Conservation (phyloP, 345 rosid species). For the Cardamine occulta region DNA sequence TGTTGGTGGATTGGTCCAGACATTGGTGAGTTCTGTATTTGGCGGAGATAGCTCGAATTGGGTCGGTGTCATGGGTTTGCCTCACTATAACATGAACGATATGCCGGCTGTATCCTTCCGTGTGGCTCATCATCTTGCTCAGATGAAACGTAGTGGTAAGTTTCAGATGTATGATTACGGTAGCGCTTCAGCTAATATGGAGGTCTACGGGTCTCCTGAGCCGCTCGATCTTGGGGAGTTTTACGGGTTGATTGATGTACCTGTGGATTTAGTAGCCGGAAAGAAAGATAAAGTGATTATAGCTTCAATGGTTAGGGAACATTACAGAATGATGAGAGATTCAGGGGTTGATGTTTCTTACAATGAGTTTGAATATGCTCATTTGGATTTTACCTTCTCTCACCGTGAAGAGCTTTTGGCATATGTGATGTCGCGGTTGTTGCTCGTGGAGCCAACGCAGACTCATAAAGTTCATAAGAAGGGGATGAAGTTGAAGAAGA, state of each 20-base stretch:
- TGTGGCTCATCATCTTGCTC: slow-evolving; percentile 85
- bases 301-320: slow-evolving; percentile 77
- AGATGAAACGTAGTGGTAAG: slow-evolving; percentile 67
- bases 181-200: slow-evolving; percentile 61
- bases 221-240: slow-evolving; percentile 84
- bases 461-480: slow-evolving; percentile 36
- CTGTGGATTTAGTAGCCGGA: slow-evolving; percentile 87
- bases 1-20: slow-evolving; percentile 92
- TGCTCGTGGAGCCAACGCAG: slow-evolving; percentile 57
- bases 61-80: slow-evolving; percentile 86
- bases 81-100: slow-evolving; percentile 97
- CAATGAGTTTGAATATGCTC: slow-evolving; percentile 81
- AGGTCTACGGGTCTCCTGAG: slow-evolving; percentile 69
- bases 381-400: slow-evolving; percentile 89
- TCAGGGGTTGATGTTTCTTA: slow-evolving; percentile 70
- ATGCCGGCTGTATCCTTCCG: slow-evolving; percentile 86
- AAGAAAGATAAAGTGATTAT: slow-evolving; percentile 75
- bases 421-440: slow-evolving; percentile 78
- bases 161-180: slow-evolving; percentile 90
- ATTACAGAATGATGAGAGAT: slow-evolving; percentile 74
- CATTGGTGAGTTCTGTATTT: slow-evolving; percentile 68
- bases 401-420: slow-evolving; percentile 87
- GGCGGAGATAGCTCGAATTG: slow-evolving; percentile 98
- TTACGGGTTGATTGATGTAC: slow-evolving; percentile 67
- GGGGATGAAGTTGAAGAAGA: slow-evolving; percentile 51